Conservation (phyloP, 257 asterid genomes). For the Misopates orontium region DNA sequence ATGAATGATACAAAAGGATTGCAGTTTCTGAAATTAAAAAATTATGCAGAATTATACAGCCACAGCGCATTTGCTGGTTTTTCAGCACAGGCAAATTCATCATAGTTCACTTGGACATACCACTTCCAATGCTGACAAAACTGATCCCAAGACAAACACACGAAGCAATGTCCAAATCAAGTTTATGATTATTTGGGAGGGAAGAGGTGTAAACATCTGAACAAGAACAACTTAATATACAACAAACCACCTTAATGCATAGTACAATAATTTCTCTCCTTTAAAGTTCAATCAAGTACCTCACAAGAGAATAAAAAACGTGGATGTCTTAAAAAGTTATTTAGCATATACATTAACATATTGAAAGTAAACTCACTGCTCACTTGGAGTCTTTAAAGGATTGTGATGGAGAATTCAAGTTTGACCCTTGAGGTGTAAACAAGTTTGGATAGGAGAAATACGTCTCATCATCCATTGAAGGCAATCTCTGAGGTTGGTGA, state of each 20-base stretch:
- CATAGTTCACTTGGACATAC: no score
- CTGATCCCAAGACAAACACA: no score
- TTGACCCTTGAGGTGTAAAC: conserved; percentile 59
- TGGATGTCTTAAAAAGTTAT: conserved; percentile 2
- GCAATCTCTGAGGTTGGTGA: conserved; percentile 71
- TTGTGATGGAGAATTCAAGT: conserved; percentile 36
- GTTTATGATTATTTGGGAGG: no score
- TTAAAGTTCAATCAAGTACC: conserved; percentile 9
- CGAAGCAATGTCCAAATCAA: no score
- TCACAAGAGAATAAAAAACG: conserved; percentile 19
- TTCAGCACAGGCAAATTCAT: no score
- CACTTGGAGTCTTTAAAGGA: conserved; percentile 52
- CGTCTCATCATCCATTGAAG: conserved; percentile 77
- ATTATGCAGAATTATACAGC: no score
- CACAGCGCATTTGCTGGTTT: no score
- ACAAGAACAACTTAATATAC: conserved; percentile 25
- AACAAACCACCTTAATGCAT: conserved; percentile 5
- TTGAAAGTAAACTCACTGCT: conserved; percentile 24
- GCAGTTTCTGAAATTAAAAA: no score
- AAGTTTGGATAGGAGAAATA: conserved; percentile 79
- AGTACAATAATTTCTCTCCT: neutral
- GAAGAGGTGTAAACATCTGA: neutral
- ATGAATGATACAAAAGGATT: no score
- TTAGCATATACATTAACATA: conserved; percentile 22
- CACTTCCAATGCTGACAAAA: no score